phyloP scores from a whole-genome alignment of 805 yeast species.

The Yarrowia porcina region DNA sequence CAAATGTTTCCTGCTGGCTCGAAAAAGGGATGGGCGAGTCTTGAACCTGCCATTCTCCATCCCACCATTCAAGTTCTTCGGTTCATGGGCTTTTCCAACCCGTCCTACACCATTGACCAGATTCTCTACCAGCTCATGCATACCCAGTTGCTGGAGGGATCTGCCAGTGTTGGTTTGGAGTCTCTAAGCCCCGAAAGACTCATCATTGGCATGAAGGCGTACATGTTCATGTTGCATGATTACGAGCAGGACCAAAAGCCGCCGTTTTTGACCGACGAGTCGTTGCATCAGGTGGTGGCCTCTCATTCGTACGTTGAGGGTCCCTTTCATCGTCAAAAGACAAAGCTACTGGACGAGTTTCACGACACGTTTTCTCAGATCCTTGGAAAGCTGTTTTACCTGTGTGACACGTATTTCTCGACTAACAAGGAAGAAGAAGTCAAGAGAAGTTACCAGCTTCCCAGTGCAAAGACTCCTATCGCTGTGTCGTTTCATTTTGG shows the following conservation, averaged over 20 bases:
- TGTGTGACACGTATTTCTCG: slow-evolving; percentile 56
- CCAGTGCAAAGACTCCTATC: slow-evolving; percentile 37
- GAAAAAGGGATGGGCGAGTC: slow-evolving; percentile 60
- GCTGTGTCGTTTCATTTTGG: slow-evolving; percentile 42
- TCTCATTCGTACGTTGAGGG: slow-evolving; percentile 8
- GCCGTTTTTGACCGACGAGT: slow-evolving; percentile 63
- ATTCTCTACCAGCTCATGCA: slow-evolving; percentile 64
- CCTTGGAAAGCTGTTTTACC: slow-evolving; percentile 52
- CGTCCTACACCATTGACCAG: slow-evolving; percentile 76
- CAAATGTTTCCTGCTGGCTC: slow-evolving; percentile 44
- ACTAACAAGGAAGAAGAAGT: slow-evolving; percentile 36
- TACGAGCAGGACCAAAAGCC: slow-evolving; percentile 58
- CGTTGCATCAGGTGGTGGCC: slow-evolving; percentile 31
- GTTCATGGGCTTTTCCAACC: slow-evolving; percentile 71
- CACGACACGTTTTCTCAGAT: slow-evolving; percentile 71
- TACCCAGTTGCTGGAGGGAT: slow-evolving; percentile 42
- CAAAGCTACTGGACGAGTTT: slow-evolving; percentile 34
- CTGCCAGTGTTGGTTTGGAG: slow-evolving; percentile 48
- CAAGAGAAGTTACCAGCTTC: slow-evolving; percentile 40
- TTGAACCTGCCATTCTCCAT: slow-evolving; percentile 58
- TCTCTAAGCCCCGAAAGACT: slow-evolving; percentile 65
- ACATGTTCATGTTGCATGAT: slow-evolving; percentile 67
- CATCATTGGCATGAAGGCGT: slow-evolving; percentile 66
- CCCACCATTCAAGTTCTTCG: slow-evolving; percentile 73
- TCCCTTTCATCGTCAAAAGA: slow-evolving; percentile 1